Base-by-base conservation (phyloP, 2,329 filamentous ascomycete genomes). In the Ophiostoma perfectum region DNA sequence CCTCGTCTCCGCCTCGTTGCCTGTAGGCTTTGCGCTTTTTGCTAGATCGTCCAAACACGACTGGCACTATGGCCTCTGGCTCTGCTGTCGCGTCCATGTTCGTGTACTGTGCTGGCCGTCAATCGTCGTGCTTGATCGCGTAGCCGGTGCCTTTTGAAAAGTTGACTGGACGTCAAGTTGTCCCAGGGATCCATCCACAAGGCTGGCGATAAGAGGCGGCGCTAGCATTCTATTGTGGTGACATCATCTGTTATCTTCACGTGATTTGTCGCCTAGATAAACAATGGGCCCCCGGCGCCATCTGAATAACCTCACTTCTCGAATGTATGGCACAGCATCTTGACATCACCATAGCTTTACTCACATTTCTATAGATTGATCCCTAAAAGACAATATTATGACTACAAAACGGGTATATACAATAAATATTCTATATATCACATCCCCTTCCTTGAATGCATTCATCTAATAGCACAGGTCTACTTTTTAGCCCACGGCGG, bases 401-500 rank as follows among this genome's bases (percentile, higher is more conserved):
- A 64, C 64, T 60, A 18, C 45, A 36, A 74, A 72, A 66, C 70
- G 73, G 67, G 73, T 73, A 70, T 68, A 65, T 63, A 47, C 60
- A 42, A n/a, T 38, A 45, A 44, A 16, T 47, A 9, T 55, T 2
- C 27, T 27, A 27, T 55, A 41, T 27, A 65, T 18, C 9, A 6
- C 52, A 52, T 18, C n/a, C 12, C 36, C 7, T 62, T 44, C 5
- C 2, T 41, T 5, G 7, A 27, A 14, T 5, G 0, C 9, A 16
- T 16, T 5, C 14, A 11, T 6, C 67, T 58, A 27, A 66, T 44
- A 44, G 14, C 38, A 11, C 65, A 88, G 86, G 78, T 88, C 44
- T 86, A 86, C 73, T 90, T 88, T 75, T 78, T 84, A 16, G 88
- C 87, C 69, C 86, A 90, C 73, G 89, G 89, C 67, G 82, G 82